These are phyloP conservation scores for Goffeauzyma gilvescens DNA, from an alignment of 768 basidiomycete species.

Conservation along the genomic window DNA sequence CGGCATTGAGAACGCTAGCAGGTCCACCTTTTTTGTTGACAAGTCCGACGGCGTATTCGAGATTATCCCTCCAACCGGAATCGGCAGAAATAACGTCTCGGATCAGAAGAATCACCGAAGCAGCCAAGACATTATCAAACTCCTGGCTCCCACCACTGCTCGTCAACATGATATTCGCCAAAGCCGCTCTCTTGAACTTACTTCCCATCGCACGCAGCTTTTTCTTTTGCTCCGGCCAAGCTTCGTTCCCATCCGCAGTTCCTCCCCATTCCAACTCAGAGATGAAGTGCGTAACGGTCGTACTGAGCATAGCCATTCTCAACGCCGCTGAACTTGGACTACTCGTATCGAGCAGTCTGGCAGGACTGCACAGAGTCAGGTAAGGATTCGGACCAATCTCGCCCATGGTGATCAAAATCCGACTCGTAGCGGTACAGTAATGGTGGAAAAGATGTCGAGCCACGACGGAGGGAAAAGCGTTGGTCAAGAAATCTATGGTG, in stretches of 20 bases:
- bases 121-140: conserved; percentile 17
- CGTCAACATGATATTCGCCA: conserved; percentile 4
- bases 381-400: conserved; percentile 18
- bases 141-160: conserved; percentile 3
- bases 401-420: conserved; percentile 20
- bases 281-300: conserved; percentile 15
- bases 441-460: conserved; percentile 19
- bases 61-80: conserved; percentile 17
- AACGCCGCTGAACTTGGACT: conserved; percentile 18
- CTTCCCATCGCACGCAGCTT: neutral
- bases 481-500: neutral
- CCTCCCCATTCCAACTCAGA: conserved; percentile 8
- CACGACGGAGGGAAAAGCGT: conserved; percentile 17
- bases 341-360: conserved; percentile 16
- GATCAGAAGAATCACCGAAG: conserved; percentile 17
- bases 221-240: neutral
- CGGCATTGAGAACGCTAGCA: conserved; percentile 13
- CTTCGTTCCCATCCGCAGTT: neutral
- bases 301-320: conserved; percentile 21
- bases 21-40: conserved; percentile 20
- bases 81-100: conserved; percentile 21
- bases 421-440: conserved; percentile 14
- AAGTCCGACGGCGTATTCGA: conserved; percentile 22
- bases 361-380: conserved; percentile 16
- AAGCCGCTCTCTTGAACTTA: conserved; percentile 1